These are phyloP conservation scores for Botrytis deweyae DNA, from an alignment of 2,329 filamentous ascomycete species.

Conservation along the genomic window DNA sequence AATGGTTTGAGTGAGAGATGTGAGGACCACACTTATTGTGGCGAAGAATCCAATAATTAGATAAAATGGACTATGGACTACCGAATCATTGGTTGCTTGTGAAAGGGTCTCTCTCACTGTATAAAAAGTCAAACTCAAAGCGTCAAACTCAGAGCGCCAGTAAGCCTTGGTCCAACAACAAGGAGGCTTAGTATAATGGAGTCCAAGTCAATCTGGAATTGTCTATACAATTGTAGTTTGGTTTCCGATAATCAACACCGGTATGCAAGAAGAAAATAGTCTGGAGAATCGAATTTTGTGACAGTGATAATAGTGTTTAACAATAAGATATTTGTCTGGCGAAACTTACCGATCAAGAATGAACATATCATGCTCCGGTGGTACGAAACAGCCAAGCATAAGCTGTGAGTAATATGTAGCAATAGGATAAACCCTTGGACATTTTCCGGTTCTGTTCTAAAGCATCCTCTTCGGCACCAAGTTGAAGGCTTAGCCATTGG, in stretches of 20 bases:
- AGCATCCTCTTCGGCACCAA: neutral
- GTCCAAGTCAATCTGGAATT: too few relatives aligned
- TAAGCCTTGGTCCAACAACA: too few relatives aligned
- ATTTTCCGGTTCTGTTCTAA: too few relatives aligned
- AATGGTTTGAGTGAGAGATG: too few relatives aligned
- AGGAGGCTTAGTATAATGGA: too few relatives aligned
- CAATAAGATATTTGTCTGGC: accelerated
- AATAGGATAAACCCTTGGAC: too few relatives aligned
- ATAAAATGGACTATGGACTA: neutral
- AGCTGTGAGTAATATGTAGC: neutral
- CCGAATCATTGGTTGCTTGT: neutral
- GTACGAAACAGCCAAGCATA: neutral
- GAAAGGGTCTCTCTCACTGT: too few relatives aligned
- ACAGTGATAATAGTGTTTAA: neutral
- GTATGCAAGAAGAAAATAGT: accelerated
- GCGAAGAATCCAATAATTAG: neutral
- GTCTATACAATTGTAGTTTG: too few relatives aligned
- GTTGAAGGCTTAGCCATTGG: neutral
- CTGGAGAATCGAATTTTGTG: accelerated
- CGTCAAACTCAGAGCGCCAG: too few relatives aligned
- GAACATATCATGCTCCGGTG: accelerated
- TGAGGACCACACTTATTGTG: neutral
- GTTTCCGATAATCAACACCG: neutral
- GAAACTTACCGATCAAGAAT: accelerated
- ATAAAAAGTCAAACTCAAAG: too few relatives aligned